Base-by-base conservation (phyloP, 179 eudicot species). In the Monotropa hypopitys region DNA sequence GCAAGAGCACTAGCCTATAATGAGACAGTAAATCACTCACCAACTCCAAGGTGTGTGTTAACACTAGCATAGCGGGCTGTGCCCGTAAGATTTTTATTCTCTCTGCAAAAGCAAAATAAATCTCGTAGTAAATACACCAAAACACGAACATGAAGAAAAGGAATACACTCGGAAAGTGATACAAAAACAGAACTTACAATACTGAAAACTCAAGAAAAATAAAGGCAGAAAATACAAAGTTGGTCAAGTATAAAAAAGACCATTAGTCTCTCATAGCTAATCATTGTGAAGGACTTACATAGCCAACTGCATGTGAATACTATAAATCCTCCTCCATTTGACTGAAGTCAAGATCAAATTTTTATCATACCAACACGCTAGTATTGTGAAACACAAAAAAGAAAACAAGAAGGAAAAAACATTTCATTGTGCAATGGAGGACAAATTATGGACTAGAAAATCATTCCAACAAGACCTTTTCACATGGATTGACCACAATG, bases 31-130 rank as follows among this genome's bases (percentile, higher is more conserved):
- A 68, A 79, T 70, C 69, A 88, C 96, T 87, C 80, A 94, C 98
- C 98, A 74, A 92, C 88, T 79, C 98, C 97, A 70, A 90, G 92
- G 82, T 94, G 98, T 69, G 98, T 94, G 80, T 94, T 94, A 70
- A 92, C 96, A 86, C 98, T 94, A 47, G 98, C 98, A 86, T 94
- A 94, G 57, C 98, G 96, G 83, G 97, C 97, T 54, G 98, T 94
- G 70, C 98, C 98, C 12, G 98, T 94, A 70, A 92, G 91, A 77
- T 88, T 92, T 84, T 94, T 94, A 78, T 94, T 94, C 79, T 94
- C 97, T 84, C 98, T 94, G 87, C 50, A 70, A 35, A 81, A 47
- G 10, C 65, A 72, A 76, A 70, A 35, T 63, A 62, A 12, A 20
- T 63, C 4, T 20, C 12, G n/a, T 3, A 26, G 20, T 18, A 63